Evolutionary conservation across 2,329 filamentous ascomycete genomes (phyloP), one percentile per base, ranked within the genome.

Genomic region (Talaromyces sp.): DNA sequence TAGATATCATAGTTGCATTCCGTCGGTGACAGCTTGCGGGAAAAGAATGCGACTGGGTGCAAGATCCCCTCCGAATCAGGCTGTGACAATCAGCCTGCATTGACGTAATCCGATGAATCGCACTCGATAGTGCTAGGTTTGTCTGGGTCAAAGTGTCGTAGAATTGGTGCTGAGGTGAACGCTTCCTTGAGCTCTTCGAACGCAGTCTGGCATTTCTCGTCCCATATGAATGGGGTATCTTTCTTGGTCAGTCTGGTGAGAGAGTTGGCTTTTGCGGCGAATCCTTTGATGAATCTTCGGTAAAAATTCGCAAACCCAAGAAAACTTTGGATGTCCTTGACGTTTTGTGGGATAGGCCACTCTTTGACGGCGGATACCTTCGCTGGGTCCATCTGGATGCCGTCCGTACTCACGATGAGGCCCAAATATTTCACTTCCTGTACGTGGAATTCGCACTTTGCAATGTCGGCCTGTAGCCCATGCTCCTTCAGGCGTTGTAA

Each of bases 251-350:
- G 17, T 42, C n/a, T 27, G 8, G 16, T 29, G 3, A 36, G 37
- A 42, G 9, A 9, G 9, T 2, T 5, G 7, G 29, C 24, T 6
- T 36, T 3, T 29, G 9, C 20, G 2, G 37, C 59, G 49, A 55
- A 70, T 9, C 55, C 47, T 13, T 40, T 16, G 4, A 69, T 65
- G 49, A 70, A 69, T 8, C 48, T 35, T 32, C 49, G 33, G 36
- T 68, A 69, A 50, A 56, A 68, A 36, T 67, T 67, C 6, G 49
- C 45, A 27, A 69, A 65, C 14, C 58, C 56, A 37, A 61, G 41
- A 39, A 64, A 69, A 8, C 29, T 35, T 40, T 59, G 53, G 11
- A 64, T 41, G n/a, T 61, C 61, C 19, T 61, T 56, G 3, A 60
- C 35, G 0, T 14, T 50, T 6, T 8, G 41, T 4, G 57, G 48